Base-by-base conservation (phyloP, 805 yeast species). In the Pachysolen tannophilus region DNA sequence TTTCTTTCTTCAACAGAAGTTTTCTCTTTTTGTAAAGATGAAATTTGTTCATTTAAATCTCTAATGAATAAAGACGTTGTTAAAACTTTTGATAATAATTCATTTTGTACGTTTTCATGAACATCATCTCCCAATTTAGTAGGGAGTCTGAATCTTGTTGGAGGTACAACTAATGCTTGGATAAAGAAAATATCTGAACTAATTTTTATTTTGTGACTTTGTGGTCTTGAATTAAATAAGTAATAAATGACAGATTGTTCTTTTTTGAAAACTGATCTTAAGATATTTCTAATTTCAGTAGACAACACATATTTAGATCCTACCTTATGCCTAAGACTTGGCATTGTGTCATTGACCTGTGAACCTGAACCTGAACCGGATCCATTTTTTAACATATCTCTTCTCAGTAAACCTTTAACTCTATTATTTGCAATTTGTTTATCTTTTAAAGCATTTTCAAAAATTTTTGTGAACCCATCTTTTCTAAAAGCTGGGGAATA, bases 121-220 rank as follows among this genome's bases (percentile, higher is more conserved):
- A 90, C 74, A 56, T 86, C 97, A 38, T 92, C 99, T 38, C 98
- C 98, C 40, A 92, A 67, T 58, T 88, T 88, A 11, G 95, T 81
- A n/a, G 99, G 98, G 46, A 88, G 70, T 58, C 99, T 75, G 68
- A 92, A 92, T 58, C 97, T 72, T 2, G 97, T 94, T 33, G 98
- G 88, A 25, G 99, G 98, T 26, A 94, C 97, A 27, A 87, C 80
- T 39, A 92, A 64, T 4, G 86, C 78, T 46, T 85, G 88, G 48
- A 86, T 70, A 65, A 92, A 94, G 58, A 94, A 92, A 69, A 85
- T 72, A 52, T 90, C 96, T 14, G 95, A 82, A 3, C 61, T 50
- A 8, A 68, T 65, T 18, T 55, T 51, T 24, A 67, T 64, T 37
- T 57, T 65, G 17, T 63, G 53, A 9, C 64, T 46, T 23, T 62